Evolutionary conservation across 176 grass and related monocot genomes (phyloP).

Genomic region (Oryza longistaminata): DNA sequence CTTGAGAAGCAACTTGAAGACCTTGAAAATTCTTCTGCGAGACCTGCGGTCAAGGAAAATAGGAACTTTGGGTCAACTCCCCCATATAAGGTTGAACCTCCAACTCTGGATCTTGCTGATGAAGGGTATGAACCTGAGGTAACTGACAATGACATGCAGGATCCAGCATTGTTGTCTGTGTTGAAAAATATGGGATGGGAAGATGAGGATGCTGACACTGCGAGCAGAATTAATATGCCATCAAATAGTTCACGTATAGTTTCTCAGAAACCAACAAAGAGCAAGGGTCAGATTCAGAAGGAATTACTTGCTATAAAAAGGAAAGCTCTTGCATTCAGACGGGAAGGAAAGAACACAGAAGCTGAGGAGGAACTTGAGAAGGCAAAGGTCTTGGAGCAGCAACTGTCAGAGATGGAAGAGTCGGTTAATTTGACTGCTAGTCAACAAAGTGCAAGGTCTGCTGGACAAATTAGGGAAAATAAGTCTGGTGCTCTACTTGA

Average conservation of each 20-base stretch:
- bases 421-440: slow-evolving; percentile 17
- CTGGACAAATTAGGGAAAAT: slow-evolving; percentile 15
- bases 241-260: slow-evolving; percentile 20
- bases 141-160: slow-evolving; percentile 82
- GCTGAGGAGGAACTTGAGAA: slow-evolving; percentile 87
- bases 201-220: slow-evolving; percentile 52
- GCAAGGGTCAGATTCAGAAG: slow-evolving; percentile 76
- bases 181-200: slow-evolving; percentile 87
- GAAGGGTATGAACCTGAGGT: slow-evolving; percentile 66
- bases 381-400: slow-evolving; percentile 74
- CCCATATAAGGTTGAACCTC: slow-evolving; percentile 44
- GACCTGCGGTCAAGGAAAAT: slow-evolving; percentile 36
- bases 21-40: slow-evolving; percentile 59
- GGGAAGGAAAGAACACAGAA: slow-evolving; percentile 66
- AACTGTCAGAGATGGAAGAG: slow-evolving; percentile 71
- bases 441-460: slow-evolving; percentile 22
- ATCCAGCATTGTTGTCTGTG: slow-evolving; percentile 70
- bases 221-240: slow-evolving; percentile 32
- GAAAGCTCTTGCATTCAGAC: slow-evolving; percentile 73
- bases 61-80: slow-evolving; percentile 29
- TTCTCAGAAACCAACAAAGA: slow-evolving; percentile 56
- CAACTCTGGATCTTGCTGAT: slow-evolving; percentile 54
- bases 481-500: slow-evolving; percentile 5
- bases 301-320: slow-evolving; percentile 89
- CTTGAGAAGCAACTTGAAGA: slow-evolving; percentile 94